phyloP scores from a whole-genome alignment of 2,329 filamentous ascomycete genomes.

The Rosellinia necatrix region DNA sequence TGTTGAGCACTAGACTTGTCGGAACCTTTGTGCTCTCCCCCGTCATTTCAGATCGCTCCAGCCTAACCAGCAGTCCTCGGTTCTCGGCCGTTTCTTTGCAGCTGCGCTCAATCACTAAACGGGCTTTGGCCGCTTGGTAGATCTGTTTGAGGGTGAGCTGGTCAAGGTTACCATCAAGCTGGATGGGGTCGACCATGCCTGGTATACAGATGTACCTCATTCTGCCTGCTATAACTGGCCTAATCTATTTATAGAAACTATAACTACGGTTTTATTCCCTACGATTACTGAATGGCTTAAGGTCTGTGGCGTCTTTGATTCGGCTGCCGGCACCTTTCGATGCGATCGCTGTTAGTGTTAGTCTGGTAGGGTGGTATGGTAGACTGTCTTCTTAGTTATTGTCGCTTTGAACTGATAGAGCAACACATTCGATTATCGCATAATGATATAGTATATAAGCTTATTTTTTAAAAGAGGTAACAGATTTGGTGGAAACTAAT shows the following conservation, averaged over 20 bases:
- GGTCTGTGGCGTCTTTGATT: not conserved
- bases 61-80: not conserved
- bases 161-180: not conserved
- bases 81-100: not conserved
- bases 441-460: not conserved
- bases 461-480: not conserved
- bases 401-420: conserved; percentile 1
- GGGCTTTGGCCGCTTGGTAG: not conserved
- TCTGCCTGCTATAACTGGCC: conserved; percentile 1
- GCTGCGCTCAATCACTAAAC: not conserved
- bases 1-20: not conserved
- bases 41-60: not conserved
- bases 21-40: too few relatives aligned
- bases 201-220: not conserved
- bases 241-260: conserved; percentile 1
- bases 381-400: not conserved
- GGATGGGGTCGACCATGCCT: not conserved
- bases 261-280: not conserved
- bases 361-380: not conserved
- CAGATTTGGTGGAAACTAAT: not conserved
- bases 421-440: not conserved
- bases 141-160: not conserved
- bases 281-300: not conserved
- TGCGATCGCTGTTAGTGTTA: conserved; percentile 6
- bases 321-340: not conserved